Evolutionary conservation across 192 early-diverging fungal species (phyloP), one percentile per base, ranked within the genome.

Genomic region (Spizellomyces punctatus): DNA sequence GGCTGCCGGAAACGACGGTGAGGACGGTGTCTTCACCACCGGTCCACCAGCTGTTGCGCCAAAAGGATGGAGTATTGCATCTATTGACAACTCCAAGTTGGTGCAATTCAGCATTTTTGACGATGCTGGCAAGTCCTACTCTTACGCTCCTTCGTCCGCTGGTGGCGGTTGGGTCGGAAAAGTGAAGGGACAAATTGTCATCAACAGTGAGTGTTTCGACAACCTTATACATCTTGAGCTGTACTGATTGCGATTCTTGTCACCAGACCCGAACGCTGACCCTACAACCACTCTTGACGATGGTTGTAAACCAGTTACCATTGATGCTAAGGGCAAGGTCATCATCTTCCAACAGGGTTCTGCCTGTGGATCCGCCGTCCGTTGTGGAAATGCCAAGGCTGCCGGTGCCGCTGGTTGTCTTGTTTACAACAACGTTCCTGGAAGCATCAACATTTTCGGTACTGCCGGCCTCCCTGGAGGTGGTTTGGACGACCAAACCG

Each of bases 1-100:
- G 58, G 80, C 88, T 21, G 79, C 81, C 45, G 95, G 95, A 16
- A 96, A 96, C 81, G 83, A 89, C 43, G 94, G 94, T 47, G 45
- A 66, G 27, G 72, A 74, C 36, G 91, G 91, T 0, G 36, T 90
- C 1, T 86, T 78, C 63, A 83, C 84, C 45, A 79, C 81, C 4
- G 74, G 74, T 45, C 63, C 44, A 45, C 60, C 79, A 16, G 61
- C 62, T 57, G 42, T 76, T 55, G 77, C 77, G 8, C 69, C 66
- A 6, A 69, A 65, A 57, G 77, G 61, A 56, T 70, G 56, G 48
- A 57, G 61, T 14, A 69, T 69, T 41, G 76, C 67, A n/a, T 67
- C 60, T 22, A 60, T 56, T 54, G 64, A 74, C 57, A 72, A 72
- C 71, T 46, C 45, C 48, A 22, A 8, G 9, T n/a, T n/a, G n/a